A percentile compares a stretch with the other conserved stretches of the same genome.
Conservation (phyloP, 2,329 filamentous ascomycete species). For the Tolypocladium album region DNA sequence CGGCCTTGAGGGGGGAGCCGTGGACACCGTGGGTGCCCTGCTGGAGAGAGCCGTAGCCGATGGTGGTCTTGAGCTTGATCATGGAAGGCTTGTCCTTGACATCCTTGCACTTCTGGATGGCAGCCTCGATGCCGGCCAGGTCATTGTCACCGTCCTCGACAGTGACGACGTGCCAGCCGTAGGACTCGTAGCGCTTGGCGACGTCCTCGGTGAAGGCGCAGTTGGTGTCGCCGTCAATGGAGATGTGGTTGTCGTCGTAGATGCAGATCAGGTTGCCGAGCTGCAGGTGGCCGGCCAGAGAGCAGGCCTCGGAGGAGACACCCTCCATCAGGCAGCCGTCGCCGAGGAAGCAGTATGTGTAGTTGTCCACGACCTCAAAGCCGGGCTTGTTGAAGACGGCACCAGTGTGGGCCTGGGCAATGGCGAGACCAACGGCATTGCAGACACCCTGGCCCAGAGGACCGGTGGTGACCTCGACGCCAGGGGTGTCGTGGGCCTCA, state of each 20-base stretch:
- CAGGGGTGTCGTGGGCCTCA: slow-evolving; percentile 91
- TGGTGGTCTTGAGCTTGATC: slow-evolving; percentile 95
- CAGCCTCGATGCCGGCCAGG: slow-evolving; percentile 76
- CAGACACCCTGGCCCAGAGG: slow-evolving; percentile 95
- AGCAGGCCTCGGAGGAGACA: slow-evolving; percentile 85
- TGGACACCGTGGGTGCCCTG: slow-evolving; percentile 94
- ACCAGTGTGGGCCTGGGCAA: slow-evolving; percentile 85
- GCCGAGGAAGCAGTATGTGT: slow-evolving; percentile 94
- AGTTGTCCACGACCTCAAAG: slow-evolving; percentile 85
- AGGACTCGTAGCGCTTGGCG: slow-evolving; percentile 85
- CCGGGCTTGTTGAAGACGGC: slow-evolving; percentile 95
- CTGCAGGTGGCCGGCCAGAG: slow-evolving; percentile 89
- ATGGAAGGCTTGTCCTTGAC: slow-evolving; percentile 94
- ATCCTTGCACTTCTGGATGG: slow-evolving; percentile 73
- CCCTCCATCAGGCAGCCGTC: slow-evolving; percentile 99
- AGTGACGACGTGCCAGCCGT: slow-evolving; percentile 85
- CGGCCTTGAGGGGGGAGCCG: slow-evolving; percentile 88
- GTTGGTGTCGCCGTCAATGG: slow-evolving; percentile 88
- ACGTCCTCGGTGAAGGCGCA: slow-evolving; percentile 96
- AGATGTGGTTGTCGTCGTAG: slow-evolving; percentile 99
- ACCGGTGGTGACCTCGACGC: slow-evolving; percentile 95
- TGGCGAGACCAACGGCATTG: slow-evolving; percentile 96
- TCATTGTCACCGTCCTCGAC: slow-evolving; percentile 86
- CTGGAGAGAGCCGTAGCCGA: slow-evolving; percentile 88
- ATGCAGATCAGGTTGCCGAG: slow-evolving; percentile 94